phyloP scores from a whole-genome alignment of 169 alveolate species.

The Nephromyces sp. region DNA sequence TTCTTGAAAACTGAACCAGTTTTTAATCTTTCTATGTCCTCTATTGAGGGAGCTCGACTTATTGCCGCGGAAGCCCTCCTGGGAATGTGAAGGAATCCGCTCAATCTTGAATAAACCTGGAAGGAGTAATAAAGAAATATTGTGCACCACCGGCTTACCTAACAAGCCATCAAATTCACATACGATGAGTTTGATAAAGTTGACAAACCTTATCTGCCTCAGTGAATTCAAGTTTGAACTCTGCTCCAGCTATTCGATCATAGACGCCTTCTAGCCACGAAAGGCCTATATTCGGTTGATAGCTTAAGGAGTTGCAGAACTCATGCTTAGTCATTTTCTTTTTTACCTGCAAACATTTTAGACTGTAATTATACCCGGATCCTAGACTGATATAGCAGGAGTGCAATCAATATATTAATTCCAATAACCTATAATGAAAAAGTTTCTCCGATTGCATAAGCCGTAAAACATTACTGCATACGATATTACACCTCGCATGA shows the following conservation, averaged over 20 bases:
- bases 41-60: not conserved
- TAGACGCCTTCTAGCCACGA: conserved; percentile 19
- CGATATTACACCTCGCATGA: too few species aligned
- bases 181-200: not conserved
- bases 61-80: not conserved
- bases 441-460: too few species aligned
- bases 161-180: not conserved
- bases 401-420: too few species aligned
- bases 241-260: conserved; percentile 14
- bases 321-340: conserved; percentile 23
- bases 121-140: not conserved
- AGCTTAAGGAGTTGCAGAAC: not conserved
- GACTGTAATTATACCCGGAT: too few species aligned
- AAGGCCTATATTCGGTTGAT: not conserved
- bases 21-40: not conserved
- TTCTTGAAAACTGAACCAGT: conserved; percentile 13
- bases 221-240: conserved; percentile 18
- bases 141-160: not conserved
- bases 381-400: too few species aligned
- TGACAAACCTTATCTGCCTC: conserved; percentile 15
- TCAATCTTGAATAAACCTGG: not conserved
- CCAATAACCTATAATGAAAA: too few species aligned
- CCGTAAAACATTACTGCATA: too few species aligned
- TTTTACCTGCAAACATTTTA: too few species aligned
- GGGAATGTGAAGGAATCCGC: not conserved